Evolutionary conservation across 2,329 filamentous ascomycete genomes (phyloP).

Genomic region (Botrytis squamosa): DNA sequence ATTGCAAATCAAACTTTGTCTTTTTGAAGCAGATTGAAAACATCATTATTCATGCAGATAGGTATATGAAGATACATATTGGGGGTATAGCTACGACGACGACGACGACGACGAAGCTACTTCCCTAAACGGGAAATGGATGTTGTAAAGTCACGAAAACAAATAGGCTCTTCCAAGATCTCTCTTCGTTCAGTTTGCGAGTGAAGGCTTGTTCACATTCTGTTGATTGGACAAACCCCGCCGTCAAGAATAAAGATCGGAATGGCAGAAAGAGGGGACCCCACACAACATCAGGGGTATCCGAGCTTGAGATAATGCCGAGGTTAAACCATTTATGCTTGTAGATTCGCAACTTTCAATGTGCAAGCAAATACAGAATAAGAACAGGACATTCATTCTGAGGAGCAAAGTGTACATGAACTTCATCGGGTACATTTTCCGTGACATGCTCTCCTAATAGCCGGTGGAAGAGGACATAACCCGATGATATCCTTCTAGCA

Average conservation of each 20-base stretch:
- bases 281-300: background rate
- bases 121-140: constrained; percentile 31
- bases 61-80: constrained; percentile 19
- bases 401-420: background rate
- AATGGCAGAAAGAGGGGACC: constrained; percentile 13
- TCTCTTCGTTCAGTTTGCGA: background rate
- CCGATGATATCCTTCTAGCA: background rate
- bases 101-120: constrained; percentile 15
- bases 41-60: constrained; percentile 21
- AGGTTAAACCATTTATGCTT: background rate
- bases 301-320: background rate
- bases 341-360: background rate
- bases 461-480: background rate
- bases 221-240: constrained; percentile 6
- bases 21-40: constrained; percentile 17
- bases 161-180: constrained; percentile 5
- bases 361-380: background rate
- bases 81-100: constrained; percentile 22
- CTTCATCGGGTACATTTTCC: background rate
- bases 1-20: background rate
- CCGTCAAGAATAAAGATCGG: constrained; percentile 16
- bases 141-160: constrained; percentile 27
- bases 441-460: background rate
- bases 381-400: background rate
- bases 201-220: background rate